These are phyloP conservation scores for Xerocomus brunneocitrinus DNA, from an alignment of 768 basidiomycete genomes.

Conservation along the genomic window DNA sequence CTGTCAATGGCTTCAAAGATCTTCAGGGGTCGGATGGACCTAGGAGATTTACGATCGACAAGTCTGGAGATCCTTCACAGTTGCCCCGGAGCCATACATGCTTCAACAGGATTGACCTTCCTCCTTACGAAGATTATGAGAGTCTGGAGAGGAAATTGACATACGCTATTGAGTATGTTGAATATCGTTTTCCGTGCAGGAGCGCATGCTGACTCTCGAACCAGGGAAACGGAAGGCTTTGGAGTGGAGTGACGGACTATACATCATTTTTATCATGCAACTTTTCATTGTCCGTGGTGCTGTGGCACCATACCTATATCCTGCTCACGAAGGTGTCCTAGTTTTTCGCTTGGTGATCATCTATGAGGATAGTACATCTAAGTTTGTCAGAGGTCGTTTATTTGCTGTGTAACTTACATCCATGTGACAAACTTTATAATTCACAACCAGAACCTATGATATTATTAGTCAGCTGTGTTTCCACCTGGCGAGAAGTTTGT, in stretches of 20 bases:
- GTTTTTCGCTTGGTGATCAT: slow-evolving; percentile 1
- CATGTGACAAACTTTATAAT: slow-evolving; percentile 3
- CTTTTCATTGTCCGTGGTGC: slow-evolving; percentile 1
- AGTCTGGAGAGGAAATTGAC: slow-evolving; percentile 81
- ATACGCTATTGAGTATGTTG: slow-evolving; percentile 74
- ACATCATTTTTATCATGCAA: slow-evolving; percentile 4
- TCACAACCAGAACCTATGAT: background rate
- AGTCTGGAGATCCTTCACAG: slow-evolving; percentile 84
- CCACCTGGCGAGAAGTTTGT: background rate
- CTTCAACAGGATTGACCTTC: slow-evolving; percentile 86
- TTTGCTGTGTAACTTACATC: slow-evolving; percentile 1
- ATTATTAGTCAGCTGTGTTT: background rate
- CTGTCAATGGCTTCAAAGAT: slow-evolving; percentile 94
- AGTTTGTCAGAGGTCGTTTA: background rate
- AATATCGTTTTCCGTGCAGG: background rate
- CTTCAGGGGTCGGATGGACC: slow-evolving; percentile 92
- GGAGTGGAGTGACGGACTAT: slow-evolving; percentile 47
- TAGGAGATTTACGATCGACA: slow-evolving; percentile 90
- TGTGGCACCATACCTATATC: slow-evolving; percentile 14
- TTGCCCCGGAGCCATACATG: slow-evolving; percentile 91
- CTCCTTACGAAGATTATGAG: slow-evolving; percentile 85
- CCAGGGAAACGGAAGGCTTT: slow-evolving; percentile 75
- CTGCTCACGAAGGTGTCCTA: background rate
- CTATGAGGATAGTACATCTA: slow-evolving; percentile 2
- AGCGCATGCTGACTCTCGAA: slow-evolving; percentile 7